phyloP scores from a whole-genome alignment of 441 rosid species.

The Populus hybrid region DNA sequence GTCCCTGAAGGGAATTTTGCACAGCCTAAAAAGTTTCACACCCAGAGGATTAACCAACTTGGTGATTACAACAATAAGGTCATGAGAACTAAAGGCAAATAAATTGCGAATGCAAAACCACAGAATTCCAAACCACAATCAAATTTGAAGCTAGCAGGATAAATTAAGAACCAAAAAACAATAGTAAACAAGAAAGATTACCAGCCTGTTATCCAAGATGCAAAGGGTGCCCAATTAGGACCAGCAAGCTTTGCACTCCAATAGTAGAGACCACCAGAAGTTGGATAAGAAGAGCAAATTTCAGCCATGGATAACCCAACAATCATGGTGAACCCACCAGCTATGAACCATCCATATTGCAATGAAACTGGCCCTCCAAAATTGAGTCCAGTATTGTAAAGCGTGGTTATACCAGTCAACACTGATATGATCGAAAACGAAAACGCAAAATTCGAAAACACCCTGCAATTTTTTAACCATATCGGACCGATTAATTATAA shows the following conservation, averaged over 20 bases:
- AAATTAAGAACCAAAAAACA: background rate
- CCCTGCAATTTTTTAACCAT: conserved; percentile 39
- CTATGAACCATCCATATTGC: conserved; percentile 85
- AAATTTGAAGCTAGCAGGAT: background rate
- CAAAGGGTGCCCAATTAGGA: conserved; percentile 86
- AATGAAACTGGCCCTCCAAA: conserved; percentile 78
- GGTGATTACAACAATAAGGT: background rate
- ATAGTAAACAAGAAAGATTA: conserved; percentile 20
- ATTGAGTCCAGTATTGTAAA: conserved; percentile 69
- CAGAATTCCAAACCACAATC: background rate
- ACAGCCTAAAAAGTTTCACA: background rate
- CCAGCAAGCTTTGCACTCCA: conserved; percentile 99
- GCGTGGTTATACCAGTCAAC: conserved; percentile 82
- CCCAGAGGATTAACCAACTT: background rate
- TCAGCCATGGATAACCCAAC: conserved; percentile 93
- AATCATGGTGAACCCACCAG: conserved; percentile 75
- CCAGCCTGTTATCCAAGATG: conserved; percentile 97
- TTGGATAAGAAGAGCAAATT: conserved; percentile 90
- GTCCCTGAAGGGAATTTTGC: background rate
- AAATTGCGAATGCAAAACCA: background rate
- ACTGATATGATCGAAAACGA: conserved; percentile 90
- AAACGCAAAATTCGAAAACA: conserved; percentile 87
- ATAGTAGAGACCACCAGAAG: conserved; percentile 93
- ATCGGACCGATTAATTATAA: background rate
- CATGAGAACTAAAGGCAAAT: background rate